Conservation (phyloP, 192 early-diverging fungal genomes). For the Kappamyces sp. region DNA sequence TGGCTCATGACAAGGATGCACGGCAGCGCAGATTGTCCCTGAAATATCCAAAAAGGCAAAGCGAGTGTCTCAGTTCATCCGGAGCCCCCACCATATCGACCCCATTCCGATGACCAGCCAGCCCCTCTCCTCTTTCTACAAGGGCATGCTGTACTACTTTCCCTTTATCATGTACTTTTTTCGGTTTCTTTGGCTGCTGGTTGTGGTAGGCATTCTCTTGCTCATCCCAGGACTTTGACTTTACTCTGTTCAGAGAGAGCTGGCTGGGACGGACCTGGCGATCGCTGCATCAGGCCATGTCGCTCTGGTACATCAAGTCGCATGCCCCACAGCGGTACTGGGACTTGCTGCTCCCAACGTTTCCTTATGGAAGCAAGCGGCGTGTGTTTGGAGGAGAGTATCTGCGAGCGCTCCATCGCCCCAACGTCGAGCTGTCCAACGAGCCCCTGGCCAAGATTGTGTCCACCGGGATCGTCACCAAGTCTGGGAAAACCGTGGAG, state of each 20-base stretch:
- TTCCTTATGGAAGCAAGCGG: background rate
- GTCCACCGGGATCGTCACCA: background rate
- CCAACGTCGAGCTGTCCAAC: background rate
- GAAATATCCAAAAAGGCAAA: background rate
- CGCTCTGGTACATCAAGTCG: background rate
- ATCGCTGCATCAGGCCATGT: too few species aligned
- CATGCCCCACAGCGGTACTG: background rate
- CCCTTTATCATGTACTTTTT: too few species aligned
- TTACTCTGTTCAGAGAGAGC: too few species aligned
- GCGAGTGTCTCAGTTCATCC: background rate
- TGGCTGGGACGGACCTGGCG: too few species aligned
- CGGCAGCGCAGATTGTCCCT: slow-evolving; percentile 1
- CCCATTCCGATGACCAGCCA: too few species aligned
- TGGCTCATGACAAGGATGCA: background rate
- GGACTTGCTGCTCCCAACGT: background rate
- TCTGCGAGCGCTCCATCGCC: background rate
- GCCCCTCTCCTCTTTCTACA: too few species aligned
- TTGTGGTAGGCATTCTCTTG: too few species aligned
- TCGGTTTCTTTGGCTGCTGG: too few species aligned
- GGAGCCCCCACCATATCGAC: background rate
- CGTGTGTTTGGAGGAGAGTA: slow-evolving; percentile 2
- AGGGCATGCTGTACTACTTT: too few species aligned
- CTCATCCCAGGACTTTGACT: too few species aligned
- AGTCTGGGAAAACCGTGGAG: background rate
- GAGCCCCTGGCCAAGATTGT: background rate